These are phyloP conservation scores for Populus hybrid DNA, from an alignment of 441 rosid genomes.

Conservation along the genomic window DNA sequence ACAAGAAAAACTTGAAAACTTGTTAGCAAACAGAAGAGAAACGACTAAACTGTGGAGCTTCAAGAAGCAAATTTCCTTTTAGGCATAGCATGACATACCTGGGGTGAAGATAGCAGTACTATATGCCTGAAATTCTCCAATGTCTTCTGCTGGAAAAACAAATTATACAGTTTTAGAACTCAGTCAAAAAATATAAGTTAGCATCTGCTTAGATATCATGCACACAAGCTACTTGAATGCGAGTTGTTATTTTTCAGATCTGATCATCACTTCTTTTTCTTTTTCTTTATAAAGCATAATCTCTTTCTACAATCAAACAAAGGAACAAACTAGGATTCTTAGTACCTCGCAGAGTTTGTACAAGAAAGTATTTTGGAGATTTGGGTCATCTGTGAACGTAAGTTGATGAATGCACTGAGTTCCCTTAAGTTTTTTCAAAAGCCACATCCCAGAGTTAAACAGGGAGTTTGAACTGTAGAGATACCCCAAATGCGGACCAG, in stretches of 20 bases:
- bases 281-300: background rate
- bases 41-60: background rate
- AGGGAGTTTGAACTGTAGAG: conserved; percentile 89
- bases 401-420: conserved; percentile 95
- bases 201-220: background rate
- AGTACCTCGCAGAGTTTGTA: conserved; percentile 82
- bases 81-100: conserved; percentile 38
- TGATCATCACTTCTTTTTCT: background rate
- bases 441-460: conserved; percentile 92
- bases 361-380: conserved; percentile 69
- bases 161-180: conserved; percentile 20
- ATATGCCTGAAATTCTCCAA: conserved; percentile 67
- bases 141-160: conserved; percentile 72
- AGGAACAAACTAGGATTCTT: background rate
- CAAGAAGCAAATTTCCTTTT: background rate
- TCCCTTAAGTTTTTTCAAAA: conserved; percentile 81
- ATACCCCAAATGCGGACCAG: conserved; percentile 93
- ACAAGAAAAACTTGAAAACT: background rate
- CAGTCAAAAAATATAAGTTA: background rate
- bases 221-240: background rate
- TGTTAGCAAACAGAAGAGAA: background rate
- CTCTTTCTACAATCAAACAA: background rate
- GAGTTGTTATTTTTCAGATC: background rate
- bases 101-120: conserved; percentile 79
- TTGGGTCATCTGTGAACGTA: conserved; percentile 88